These are phyloP conservation scores for Podaxis sp. DNA, from an alignment of 768 basidiomycete genomes.

Conservation along the genomic window DNA sequence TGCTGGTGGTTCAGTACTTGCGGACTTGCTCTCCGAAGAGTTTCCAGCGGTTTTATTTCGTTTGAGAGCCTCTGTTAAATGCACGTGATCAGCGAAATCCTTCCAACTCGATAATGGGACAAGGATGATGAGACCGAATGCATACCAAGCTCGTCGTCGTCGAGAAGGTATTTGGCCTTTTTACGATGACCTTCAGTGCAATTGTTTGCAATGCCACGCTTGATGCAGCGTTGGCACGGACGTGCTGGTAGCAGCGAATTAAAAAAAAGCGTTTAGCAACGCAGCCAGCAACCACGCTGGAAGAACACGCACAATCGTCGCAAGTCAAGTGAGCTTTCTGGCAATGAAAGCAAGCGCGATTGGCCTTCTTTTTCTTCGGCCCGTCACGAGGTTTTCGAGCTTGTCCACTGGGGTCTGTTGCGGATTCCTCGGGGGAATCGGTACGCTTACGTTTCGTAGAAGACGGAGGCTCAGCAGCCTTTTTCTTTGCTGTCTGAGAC, in stretches of 20 bases:
- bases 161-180: slow-evolving; percentile 95
- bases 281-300: neutral
- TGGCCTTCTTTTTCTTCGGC: slow-evolving; percentile 94
- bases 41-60: slow-evolving; percentile 31
- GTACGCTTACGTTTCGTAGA: slow-evolving; percentile 58
- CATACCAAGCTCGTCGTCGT: slow-evolving; percentile 88
- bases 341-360: slow-evolving; percentile 90
- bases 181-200: slow-evolving; percentile 96
- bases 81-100: slow-evolving; percentile 32
- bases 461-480: slow-evolving; percentile 21
- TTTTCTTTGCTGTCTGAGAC: slow-evolving; percentile 34
- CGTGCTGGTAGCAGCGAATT: slow-evolving; percentile 54
- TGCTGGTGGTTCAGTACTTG: slow-evolving; percentile 26
- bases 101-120: slow-evolving; percentile 12
- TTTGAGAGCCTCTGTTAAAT: slow-evolving; percentile 42
- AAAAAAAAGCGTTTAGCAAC: slow-evolving; percentile 15
- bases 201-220: slow-evolving; percentile 82
- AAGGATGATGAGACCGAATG: slow-evolving; percentile 15
- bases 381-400: slow-evolving; percentile 62
- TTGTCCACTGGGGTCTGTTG: slow-evolving; percentile 37
- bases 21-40: slow-evolving; percentile 27
- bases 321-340: slow-evolving; percentile 99
- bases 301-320: slow-evolving; percentile 76
- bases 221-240: slow-evolving; percentile 93
- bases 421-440: slow-evolving; percentile 53